These are phyloP conservation scores for Rhodotorula sp. DNA, from an alignment of 1,284 basidiomycete genomes.

Conservation along the genomic window DNA sequence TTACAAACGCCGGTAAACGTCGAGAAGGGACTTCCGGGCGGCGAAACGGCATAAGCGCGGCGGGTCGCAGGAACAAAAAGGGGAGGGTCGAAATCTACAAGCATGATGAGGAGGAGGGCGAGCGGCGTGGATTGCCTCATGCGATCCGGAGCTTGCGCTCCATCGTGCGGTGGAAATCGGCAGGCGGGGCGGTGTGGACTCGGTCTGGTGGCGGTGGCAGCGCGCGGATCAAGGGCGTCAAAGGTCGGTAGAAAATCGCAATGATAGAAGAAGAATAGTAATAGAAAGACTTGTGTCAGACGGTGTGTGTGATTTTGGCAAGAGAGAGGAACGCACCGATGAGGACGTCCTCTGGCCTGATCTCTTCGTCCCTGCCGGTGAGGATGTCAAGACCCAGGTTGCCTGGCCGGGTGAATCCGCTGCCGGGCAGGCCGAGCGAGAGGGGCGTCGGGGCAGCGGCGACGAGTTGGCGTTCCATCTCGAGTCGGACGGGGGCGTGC, in stretches of 20 bases:
- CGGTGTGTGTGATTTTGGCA: neutral
- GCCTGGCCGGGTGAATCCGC: conserved; percentile 21
- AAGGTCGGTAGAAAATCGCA: neutral
- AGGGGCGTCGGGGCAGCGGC: conserved; percentile 49
- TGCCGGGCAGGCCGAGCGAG: neutral
- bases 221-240: too few relatives aligned
- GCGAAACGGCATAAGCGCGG: too few relatives aligned
- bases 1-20: too few relatives aligned
- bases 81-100: neutral
- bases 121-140: neutral
- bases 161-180: conserved; percentile 39
- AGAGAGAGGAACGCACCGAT: conserved; percentile 14
- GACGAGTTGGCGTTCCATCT: conserved; percentile 93
- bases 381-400: conserved; percentile 88
- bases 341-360: conserved; percentile 75
- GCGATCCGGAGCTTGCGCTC: conserved; percentile 33
- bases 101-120: neutral
- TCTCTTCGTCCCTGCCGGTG: conserved; percentile 79
- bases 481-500: conserved; percentile 77
- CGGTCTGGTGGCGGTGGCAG: conserved; percentile 5
- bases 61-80: neutral
- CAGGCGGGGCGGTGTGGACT: conserved; percentile 15
- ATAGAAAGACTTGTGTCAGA: neutral
- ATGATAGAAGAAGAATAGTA: too few relatives aligned
- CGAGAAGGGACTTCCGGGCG: too few relatives aligned